phyloP scores from a whole-genome alignment of 2,329 filamentous ascomycete species.

The Neocucurbitaria cava region DNA sequence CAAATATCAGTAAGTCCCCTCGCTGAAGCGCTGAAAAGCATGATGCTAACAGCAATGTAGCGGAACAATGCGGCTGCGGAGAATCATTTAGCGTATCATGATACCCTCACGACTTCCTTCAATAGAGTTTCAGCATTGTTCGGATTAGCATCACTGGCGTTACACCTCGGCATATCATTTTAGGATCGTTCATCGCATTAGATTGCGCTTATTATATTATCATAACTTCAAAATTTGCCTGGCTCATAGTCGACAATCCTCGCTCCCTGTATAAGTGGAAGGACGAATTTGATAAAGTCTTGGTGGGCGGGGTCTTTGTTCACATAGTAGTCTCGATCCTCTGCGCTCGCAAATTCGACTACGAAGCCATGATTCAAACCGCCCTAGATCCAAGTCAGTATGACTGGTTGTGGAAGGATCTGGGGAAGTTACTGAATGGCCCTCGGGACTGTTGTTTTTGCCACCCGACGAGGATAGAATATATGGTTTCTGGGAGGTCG shows the following conservation, averaged over 20 bases:
- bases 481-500: constrained; percentile 65
- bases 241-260: constrained; percentile 67
- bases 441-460: constrained; percentile 67
- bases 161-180: constrained; percentile 18
- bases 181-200: neutral
- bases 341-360: constrained; percentile 67
- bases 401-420: neutral
- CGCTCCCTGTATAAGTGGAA: constrained; percentile 59
- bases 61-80: constrained; percentile 94
- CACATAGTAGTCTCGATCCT: constrained; percentile 74
- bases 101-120: constrained; percentile 26
- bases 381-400: constrained; percentile 45
- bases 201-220: neutral
- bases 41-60: constrained; percentile 58
- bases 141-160: constrained; percentile 36
- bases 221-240: constrained; percentile 54
- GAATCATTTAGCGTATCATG: constrained; percentile 79
- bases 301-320: constrained; percentile 69
- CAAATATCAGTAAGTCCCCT: constrained; percentile 89
- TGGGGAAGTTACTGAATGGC: constrained; percentile 59
- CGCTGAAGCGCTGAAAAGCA: neutral
- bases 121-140: constrained; percentile 37
- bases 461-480: constrained; percentile 66
- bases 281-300: constrained; percentile 63
- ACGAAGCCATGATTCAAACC: constrained; percentile 75